These are phyloP conservation scores for Cucurbitaria berberidis DNA, from an alignment of 2,329 filamentous ascomycete species.

Conservation along the genomic window DNA sequence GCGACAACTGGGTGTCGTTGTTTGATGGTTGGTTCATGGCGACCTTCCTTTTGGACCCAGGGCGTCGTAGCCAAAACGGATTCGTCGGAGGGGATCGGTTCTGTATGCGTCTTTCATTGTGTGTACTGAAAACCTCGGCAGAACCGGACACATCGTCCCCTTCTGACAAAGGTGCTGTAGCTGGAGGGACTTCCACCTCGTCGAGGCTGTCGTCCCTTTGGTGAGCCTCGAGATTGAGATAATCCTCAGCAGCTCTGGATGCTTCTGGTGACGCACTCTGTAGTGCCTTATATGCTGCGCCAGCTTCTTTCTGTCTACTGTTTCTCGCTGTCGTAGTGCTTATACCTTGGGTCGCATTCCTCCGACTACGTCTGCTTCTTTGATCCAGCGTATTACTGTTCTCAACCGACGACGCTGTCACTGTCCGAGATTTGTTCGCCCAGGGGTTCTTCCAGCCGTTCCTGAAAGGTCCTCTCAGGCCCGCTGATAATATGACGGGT, in stretches of 20 bases:
- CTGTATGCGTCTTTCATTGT: conserved; percentile 16
- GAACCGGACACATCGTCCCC: conserved; percentile 12
- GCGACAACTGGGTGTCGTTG: conserved; percentile 24
- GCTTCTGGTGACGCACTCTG: conserved; percentile 24
- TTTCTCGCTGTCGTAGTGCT: neutral
- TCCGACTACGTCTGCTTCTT: neutral
- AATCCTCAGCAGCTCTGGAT: conserved; percentile 18
- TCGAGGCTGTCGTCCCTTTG: conserved; percentile 18
- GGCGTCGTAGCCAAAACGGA: conserved; percentile 33
- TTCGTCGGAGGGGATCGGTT: conserved; percentile 20
- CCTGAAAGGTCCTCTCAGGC: conserved; percentile 67
- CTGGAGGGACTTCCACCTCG: conserved; percentile 17
- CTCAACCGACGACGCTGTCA: neutral
- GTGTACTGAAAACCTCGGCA: conserved; percentile 27
- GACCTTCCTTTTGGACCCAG: conserved; percentile 8
- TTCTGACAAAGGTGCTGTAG: conserved; percentile 22
- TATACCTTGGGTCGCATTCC: neutral
- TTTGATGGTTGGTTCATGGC: conserved; percentile 11
- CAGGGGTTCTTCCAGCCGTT: conserved; percentile 48
- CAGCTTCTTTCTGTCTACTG: neutral
- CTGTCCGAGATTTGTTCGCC: conserved; percentile 13
- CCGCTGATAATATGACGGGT: conserved; percentile 65
- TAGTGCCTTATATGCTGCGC: neutral
- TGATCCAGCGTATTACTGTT: neutral
- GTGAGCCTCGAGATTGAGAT: neutral